phyloP scores from a whole-genome alignment of 2,329 filamentous ascomycete species.

The Harringtonia aguacate region DNA sequence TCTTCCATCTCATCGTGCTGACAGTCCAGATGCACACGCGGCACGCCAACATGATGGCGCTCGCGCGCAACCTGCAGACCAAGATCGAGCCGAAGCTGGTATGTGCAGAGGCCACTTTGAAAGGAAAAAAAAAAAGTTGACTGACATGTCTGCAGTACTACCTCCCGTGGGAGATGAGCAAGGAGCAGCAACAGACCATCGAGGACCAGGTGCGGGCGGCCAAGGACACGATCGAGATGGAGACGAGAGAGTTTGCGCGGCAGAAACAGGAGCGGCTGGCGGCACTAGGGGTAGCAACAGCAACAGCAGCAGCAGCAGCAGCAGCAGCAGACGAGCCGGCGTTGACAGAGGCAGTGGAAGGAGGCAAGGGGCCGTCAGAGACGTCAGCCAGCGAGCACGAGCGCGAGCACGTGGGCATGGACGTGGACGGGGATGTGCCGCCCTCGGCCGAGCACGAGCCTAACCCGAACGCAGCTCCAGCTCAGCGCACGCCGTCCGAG shows the following conservation, averaged over 20 bases:
- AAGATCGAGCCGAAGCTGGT: slow-evolving; percentile 63
- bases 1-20: slow-evolving; percentile 10
- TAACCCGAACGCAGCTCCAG: too few relatives aligned
- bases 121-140: not conserved
- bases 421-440: not conserved
- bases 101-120: slow-evolving; percentile 23
- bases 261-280: slow-evolving; percentile 30
- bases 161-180: slow-evolving; percentile 66
- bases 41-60: slow-evolving; percentile 61
- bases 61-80: slow-evolving; percentile 65
- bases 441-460: not conserved
- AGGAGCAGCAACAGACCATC: slow-evolving; percentile 60
- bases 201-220: slow-evolving; percentile 57
- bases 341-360: too few relatives aligned
- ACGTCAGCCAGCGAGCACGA: not conserved
- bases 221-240: slow-evolving; percentile 51
- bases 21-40: slow-evolving; percentile 56
- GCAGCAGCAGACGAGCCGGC: not conserved
- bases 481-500: too few relatives aligned
- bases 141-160: slow-evolving; percentile 54
- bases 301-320: not conserved
- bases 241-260: slow-evolving; percentile 52
- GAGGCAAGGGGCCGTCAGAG: too few relatives aligned
- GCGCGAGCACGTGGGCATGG: not conserved
- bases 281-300: slow-evolving; percentile 19